These are phyloP conservation scores for Linum tenue DNA, from an alignment of 345 rosid species.

Conservation along the genomic window DNA sequence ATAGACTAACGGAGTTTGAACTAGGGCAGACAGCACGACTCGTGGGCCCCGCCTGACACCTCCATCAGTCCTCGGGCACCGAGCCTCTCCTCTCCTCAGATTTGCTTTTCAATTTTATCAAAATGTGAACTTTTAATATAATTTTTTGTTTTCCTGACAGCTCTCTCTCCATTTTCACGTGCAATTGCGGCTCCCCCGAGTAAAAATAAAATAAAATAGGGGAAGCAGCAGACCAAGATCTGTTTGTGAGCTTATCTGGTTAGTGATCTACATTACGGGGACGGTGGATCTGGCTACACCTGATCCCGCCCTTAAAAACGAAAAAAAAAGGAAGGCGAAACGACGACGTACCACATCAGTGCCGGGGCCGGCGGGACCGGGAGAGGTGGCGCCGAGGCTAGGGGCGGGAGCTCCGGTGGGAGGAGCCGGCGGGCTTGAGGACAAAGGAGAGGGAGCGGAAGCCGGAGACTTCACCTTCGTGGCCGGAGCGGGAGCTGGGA, in stretches of 20 bases:
- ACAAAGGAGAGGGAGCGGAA: neutral
- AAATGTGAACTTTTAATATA: too few species aligned
- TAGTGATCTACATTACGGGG: neutral
- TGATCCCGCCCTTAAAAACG: too few species aligned
- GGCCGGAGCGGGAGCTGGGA: constrained; percentile 3
- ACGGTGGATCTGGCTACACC: too few species aligned
- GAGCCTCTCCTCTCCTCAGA: too few species aligned
- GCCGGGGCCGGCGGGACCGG: neutral
- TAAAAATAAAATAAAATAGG: too few species aligned
- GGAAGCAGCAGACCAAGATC: neutral
- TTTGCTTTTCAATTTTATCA: too few species aligned
- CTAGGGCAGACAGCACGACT: too few species aligned
- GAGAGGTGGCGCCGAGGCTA: constrained; percentile 1
- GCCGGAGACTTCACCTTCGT: constrained; percentile 2
- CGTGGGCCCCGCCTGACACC: too few species aligned
- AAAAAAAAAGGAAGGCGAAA: neutral
- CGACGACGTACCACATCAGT: neutral
- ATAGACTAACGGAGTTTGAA: too few species aligned
- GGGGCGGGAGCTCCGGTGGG: constrained; percentile 3
- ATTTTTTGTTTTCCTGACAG: neutral
- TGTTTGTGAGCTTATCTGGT: too few species aligned
- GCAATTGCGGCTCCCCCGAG: neutral
- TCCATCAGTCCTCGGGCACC: too few species aligned
- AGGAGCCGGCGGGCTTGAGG: neutral
- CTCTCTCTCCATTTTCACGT: neutral